Conservation (phyloP, 2,329 filamentous ascomycete genomes). For the Cercospora beticola region DNA sequence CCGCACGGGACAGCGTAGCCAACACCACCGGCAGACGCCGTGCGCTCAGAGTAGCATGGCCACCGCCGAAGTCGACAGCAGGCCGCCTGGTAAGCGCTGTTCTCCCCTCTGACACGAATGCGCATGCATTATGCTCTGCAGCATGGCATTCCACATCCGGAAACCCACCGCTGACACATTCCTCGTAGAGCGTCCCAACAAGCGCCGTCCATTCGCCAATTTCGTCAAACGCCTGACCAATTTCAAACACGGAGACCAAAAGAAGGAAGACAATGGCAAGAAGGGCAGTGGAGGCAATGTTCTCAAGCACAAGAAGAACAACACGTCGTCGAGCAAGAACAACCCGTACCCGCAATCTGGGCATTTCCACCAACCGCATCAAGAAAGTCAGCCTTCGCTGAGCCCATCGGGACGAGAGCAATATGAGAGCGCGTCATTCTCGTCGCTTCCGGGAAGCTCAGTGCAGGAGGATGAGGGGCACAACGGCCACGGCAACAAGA, state of each 20-base stretch:
- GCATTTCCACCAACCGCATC: constrained; percentile 56
- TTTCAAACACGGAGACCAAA: constrained; percentile 68
- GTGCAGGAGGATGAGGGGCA: constrained; percentile 57
- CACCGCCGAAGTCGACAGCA: constrained; percentile 46
- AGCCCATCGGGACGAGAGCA: constrained; percentile 20
- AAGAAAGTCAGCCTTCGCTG: constrained; percentile 36
- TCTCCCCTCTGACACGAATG: not conserved
- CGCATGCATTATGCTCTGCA: not conserved
- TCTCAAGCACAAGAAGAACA: constrained; percentile 30
- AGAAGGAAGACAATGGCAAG: constrained; percentile 43
- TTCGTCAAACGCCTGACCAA: constrained; percentile 94
- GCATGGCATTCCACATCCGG: not conserved
- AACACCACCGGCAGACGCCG: not conserved
- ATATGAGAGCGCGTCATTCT: constrained; percentile 48
- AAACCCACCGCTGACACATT: constrained; percentile 28
- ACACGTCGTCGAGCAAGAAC: constrained; percentile 58
- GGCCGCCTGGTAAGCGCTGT: constrained; percentile 44
- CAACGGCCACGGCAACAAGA: constrained; percentile 65
- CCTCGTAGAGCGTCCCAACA: constrained; percentile 65
- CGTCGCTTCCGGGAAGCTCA: constrained; percentile 52
- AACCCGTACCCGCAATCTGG: constrained; percentile 90
- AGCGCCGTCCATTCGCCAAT: constrained; percentile 81
- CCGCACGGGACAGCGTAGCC: not conserved
- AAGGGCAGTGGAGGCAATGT: constrained; percentile 20
- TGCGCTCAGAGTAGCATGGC: constrained; percentile 39